Conservation (phyloP, 345 rosid species). For the Lenwebbia sp. region DNA sequence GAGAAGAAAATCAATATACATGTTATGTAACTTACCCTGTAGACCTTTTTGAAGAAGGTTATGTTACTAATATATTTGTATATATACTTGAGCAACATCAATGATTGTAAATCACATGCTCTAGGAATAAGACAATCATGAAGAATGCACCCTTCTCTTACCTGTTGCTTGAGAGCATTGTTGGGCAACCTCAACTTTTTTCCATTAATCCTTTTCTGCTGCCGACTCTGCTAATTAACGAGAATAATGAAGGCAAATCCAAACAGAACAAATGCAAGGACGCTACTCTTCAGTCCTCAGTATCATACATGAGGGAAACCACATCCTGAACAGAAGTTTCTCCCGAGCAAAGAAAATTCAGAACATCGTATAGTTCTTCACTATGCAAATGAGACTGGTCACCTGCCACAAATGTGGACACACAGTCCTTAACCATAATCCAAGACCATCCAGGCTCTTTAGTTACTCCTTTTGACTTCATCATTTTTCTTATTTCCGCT, state of each 20-base stretch:
- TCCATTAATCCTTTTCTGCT: neutral
- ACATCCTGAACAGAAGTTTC: conserved; percentile 10
- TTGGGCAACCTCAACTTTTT: neutral
- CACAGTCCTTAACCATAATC: conserved; percentile 45
- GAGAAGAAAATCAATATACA: neutral
- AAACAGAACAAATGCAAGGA: neutral
- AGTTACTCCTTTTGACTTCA: conserved; percentile 61
- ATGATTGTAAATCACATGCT: neutral
- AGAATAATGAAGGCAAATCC: neutral
- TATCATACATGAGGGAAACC: conserved; percentile 9
- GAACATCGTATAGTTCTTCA: conserved; percentile 33
- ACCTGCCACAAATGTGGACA: conserved; percentile 54
- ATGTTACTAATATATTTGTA: neutral
- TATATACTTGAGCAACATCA: neutral
- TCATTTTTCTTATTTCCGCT: conserved; percentile 49
- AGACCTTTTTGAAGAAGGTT: neutral
- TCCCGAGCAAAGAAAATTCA: conserved; percentile 33
- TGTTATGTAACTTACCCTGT: neutral
- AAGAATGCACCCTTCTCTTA: neutral
- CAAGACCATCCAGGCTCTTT: conserved; percentile 92
- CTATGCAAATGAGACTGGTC: conserved; percentile 42
- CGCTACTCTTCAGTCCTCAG: conserved; percentile 3
- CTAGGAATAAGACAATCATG: neutral
- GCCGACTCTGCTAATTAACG: neutral
- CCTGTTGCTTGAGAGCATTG: neutral